Evolutionary conservation across 331 rosid species (phyloP), one percentile per base, ranked within the genome.

Genomic region (Arachis monticola): DNA sequence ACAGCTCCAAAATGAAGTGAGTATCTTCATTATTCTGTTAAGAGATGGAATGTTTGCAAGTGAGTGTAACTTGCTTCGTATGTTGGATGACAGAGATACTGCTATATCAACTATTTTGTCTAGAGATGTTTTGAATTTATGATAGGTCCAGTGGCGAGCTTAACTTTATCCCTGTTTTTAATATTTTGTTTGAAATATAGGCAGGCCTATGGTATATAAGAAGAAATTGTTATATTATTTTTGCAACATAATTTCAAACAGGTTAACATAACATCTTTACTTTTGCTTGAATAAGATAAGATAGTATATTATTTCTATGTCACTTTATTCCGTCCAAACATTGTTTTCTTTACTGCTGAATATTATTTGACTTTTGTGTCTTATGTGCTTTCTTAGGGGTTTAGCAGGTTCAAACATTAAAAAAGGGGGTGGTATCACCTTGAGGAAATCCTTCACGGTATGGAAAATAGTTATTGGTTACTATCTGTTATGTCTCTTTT

Each of bases 371-470:
- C 64, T 64, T 73, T n/a, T 31, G 50, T 78, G 50, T 80, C 31
- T 57, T 77, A 9, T 80, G 74, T 77, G 71, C 57, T 38, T 75
- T 60, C 68, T 42, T 69, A 93, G 96, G 85, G 74, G 76, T 81
- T 76, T 83, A 50, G 75, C 79, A 30, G 84, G 88, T 86, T 64
- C 84, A 66, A 74, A 85, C 60, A 30, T 75, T 46, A 86, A 74
- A 79, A 58, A 63, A 71, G 77, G 53, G 47, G 81, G 75, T n/a
- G n/a, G n/a, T 42, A 70, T 81, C 71, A 64, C 86, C 41, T 68
- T 84, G 48, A 85, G 87, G 76, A 91, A 82, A 79, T 81, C 97
- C 44, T 12, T 79, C 59, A 76, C 70, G 92, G 98, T 93, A 85
- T 68, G 83, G 61, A 71, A 59, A 69, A 10, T 32, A 59, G 68